Base-by-base conservation (phyloP, 257 asterid genomes). In the Fraxinus pennsylvanica region DNA sequence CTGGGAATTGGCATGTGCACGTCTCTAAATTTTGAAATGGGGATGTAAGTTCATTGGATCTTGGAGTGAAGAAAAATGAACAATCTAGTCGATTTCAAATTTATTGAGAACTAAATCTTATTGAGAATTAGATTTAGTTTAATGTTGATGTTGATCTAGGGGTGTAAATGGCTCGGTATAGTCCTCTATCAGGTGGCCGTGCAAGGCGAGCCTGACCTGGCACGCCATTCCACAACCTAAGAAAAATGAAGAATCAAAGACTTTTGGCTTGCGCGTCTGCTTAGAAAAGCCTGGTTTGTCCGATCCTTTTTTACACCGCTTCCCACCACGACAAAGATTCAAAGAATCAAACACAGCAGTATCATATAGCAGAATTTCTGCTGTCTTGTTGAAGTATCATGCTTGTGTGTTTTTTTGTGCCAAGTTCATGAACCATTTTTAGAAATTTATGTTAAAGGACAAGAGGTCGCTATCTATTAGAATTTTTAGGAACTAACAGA, bases 391-490 rank as follows among this genome's bases (percentile, higher is more conserved):
- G 67, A 63, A 63, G 33, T 10, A 3, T 63, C 33, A 63, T 8
- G 69, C 32, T 8, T 12, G 17, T 63, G 35, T 63, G 69, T 63
- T 63, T 63, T 63, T 22, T 63, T 63, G 17, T 63, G 69, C 69
- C 69, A 10, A 25, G 69, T 63, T 22, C 69, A 63, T 63, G 69
- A 63, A 63, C 69, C 35, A 63, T 63, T 63, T 63, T 25, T 19
- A 63, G 69, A 63, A 63, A 63, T 63, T 25, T 25, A 22, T 63
- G 69, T 63, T 63, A 27, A 63, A 63, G 69, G 69, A 63, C 69
- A 63, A 63, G 69, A 63, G 35, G 33, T 63, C 69, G 7, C 69
- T 63, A 10, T 63, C 68, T 7, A 8, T 9, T 25, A 27, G 69
- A 63, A 63, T 63, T 63, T 63, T 63, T 63, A 1, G 35, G 6